Evolutionary conservation across 2,329 filamentous ascomycete genomes (phyloP), one percentile per base, ranked within the genome.

Genomic region (Fusarium sp.): DNA sequence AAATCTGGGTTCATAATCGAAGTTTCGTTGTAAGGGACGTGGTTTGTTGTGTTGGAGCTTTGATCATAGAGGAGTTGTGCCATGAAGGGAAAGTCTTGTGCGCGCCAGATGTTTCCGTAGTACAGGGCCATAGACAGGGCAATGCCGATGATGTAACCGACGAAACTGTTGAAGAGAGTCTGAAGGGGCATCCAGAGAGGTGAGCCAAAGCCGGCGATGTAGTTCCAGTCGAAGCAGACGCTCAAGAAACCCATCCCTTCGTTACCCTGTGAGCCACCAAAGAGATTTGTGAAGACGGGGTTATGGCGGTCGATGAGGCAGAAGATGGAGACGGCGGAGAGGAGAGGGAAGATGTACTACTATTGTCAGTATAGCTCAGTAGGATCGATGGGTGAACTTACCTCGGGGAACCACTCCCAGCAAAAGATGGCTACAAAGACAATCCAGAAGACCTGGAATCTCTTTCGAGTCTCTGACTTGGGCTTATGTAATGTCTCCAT

Each of bases 291-390:
- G 33, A 68, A 68, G 15, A 68, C 51, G 3, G 47, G 51, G 14
- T 53, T 67, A 20, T 67, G 23, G 3, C 31, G 64, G 15, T 67
- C 45, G 15, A 36, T 37, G 6, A 68, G 51, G 6, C 66, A 68
- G 39, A 68, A 68, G 6, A 68, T 3, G 3, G 46, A 53, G 3
- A 68, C 51, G 7, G 49, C 80, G 1, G 84, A 79, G 45, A 81
- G 83, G 56, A 83, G 78, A 0, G 84, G 83, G 40, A 86, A 72
- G 23, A 83, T 75, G 36, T 69, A 69, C 65, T 62, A 11, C 5
- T 4, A 21, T 8, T 8, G 18, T 61, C 5, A 61, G 46, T 13
- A n/a, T 35, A 21, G 0, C 1, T 18, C 18, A 3, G 4, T 1
- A 4, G 11, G 5, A 5, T 11, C 6, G n/a, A 3, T 23, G 8